Conservation (phyloP, 768 basidiomycete species). For the Tylopilus sp. region DNA sequence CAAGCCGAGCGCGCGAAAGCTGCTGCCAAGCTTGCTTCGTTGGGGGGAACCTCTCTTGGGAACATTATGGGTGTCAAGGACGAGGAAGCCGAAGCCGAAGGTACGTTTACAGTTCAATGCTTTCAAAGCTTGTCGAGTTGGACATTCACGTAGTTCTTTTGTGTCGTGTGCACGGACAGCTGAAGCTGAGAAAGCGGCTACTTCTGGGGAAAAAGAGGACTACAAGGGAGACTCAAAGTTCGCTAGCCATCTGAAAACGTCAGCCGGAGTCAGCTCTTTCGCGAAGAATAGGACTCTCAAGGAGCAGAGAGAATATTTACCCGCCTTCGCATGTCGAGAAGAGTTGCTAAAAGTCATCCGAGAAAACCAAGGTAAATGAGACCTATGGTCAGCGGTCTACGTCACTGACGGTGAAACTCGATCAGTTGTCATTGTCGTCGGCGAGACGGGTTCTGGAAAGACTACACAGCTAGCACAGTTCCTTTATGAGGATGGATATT, state of each 20-base stretch:
- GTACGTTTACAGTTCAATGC: conserved; percentile 44
- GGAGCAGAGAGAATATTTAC: conserved; percentile 94
- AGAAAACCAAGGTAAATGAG: conserved; percentile 86
- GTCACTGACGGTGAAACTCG: not conserved
- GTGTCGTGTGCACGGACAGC: conserved; percentile 42
- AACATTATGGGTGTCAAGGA: conserved; percentile 98
- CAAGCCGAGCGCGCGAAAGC: conserved; percentile 95
- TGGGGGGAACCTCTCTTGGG: conserved; percentile 92
- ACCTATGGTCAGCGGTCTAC: not conserved
- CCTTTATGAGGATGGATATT: conserved; percentile 96
- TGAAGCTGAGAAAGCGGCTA: conserved; percentile 45
- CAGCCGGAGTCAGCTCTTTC: conserved; percentile 76
- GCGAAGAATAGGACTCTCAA: conserved; percentile 80
- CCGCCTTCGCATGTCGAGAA: conserved; percentile 96
- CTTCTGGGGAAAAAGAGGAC: conserved; percentile 54
- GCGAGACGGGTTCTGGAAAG: conserved; percentile 99
- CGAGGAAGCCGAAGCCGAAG: conserved; percentile 89
- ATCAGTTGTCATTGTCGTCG: conserved; percentile 88
- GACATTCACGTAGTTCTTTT: conserved; percentile 76
- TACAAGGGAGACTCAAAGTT: conserved; percentile 97
- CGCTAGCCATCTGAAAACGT: conserved; percentile 85
- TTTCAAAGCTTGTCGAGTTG: conserved; percentile 45
- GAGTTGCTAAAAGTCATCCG: conserved; percentile 84
- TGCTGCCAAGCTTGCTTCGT: conserved; percentile 88
- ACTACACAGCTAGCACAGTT: conserved; percentile 96